Percentiles rank a stretch among this genome's conserved stretches.
Conservation (phyloP, 371 early-diverging fungal species). For the Circinella minor region DNA sequence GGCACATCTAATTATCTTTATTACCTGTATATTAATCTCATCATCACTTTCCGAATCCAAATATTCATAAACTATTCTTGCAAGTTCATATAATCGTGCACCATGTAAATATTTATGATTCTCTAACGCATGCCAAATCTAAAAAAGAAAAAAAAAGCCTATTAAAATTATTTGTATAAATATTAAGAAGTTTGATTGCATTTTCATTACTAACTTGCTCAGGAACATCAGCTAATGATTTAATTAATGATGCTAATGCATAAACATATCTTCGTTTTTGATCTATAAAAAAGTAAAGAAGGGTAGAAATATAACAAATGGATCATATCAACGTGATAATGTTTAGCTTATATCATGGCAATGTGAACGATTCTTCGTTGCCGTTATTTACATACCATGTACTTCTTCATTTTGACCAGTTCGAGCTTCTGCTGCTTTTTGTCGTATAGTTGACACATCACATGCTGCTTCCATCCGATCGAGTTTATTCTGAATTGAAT, state of each 20-base stretch:
- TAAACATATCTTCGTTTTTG: conserved; percentile 63
- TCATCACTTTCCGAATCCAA: conserved; percentile 52
- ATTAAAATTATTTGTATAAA: neutral
- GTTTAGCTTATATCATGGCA: too few relatives aligned
- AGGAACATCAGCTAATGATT: conserved; percentile 84
- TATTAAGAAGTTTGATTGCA: neutral
- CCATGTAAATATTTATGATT: conserved; percentile 72
- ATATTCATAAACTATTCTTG: conserved; percentile 68
- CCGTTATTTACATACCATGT: conserved; percentile 13
- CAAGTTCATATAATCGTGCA: conserved; percentile 69
- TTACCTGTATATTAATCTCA: conserved; percentile 16
- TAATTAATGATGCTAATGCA: conserved; percentile 78
- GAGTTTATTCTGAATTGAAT: conserved; percentile 60
- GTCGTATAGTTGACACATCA: conserved; percentile 59
- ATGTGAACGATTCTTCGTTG: neutral
- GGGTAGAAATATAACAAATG: too few relatives aligned
- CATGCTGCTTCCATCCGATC: conserved; percentile 64
- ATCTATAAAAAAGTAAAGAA: conserved; percentile 34
- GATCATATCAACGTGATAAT: too few relatives aligned
- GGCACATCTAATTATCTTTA: too few relatives aligned
- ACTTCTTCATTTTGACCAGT: conserved; percentile 18
- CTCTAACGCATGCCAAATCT: conserved; percentile 85
- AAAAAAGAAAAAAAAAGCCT: neutral
- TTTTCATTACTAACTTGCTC: conserved; percentile 66
- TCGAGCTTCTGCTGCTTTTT: conserved; percentile 17